Conservation (phyloP, 176 grass and related monocot genomes). For the Pontederia crassipes region DNA sequence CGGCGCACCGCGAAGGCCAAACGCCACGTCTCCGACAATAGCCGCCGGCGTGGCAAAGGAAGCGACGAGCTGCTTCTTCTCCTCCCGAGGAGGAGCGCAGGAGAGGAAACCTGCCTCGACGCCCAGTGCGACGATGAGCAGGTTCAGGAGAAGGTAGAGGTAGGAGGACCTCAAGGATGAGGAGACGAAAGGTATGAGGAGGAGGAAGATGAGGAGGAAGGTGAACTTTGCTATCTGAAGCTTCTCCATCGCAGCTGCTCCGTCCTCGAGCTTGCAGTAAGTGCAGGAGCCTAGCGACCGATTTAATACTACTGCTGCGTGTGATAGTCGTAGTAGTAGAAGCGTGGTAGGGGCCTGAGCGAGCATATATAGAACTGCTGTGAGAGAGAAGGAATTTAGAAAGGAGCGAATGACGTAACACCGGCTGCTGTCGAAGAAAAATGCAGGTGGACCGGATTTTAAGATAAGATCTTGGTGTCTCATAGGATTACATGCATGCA, state of each 20-base stretch:
- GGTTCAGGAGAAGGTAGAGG: conserved; percentile 71
- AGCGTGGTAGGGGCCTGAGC: no score
- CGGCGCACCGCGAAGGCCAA: not conserved
- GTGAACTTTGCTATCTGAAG: conserved; percentile 39
- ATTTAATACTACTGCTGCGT: not conserved
- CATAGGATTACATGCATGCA: no score
- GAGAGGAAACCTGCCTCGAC: conserved; percentile 47
- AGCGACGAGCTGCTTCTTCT: conserved; percentile 18
- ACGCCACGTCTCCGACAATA: not conserved
- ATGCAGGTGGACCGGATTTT: no score
- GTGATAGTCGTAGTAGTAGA: no score
- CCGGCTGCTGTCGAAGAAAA: no score
- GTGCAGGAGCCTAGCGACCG: not conserved
- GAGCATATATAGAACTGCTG: no score
- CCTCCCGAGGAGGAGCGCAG: conserved; percentile 25
- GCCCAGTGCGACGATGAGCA: conserved; percentile 41
- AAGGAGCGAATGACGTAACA: no score
- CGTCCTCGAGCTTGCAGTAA: not conserved
- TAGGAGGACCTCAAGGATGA: conserved; percentile 36
- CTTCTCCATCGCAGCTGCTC: conserved; percentile 16
- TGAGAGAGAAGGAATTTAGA: no score
- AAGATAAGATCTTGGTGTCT: no score
- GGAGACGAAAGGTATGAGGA: conserved; percentile 31
- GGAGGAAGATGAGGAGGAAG: conserved; percentile 30
- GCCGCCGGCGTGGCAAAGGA: not conserved